A percentile compares a stretch with the other conserved stretches of the same genome.
phyloP scores from a whole-genome alignment of 2,329 filamentous ascomycete species.

The Hirsutella rhossiliensis region DNA sequence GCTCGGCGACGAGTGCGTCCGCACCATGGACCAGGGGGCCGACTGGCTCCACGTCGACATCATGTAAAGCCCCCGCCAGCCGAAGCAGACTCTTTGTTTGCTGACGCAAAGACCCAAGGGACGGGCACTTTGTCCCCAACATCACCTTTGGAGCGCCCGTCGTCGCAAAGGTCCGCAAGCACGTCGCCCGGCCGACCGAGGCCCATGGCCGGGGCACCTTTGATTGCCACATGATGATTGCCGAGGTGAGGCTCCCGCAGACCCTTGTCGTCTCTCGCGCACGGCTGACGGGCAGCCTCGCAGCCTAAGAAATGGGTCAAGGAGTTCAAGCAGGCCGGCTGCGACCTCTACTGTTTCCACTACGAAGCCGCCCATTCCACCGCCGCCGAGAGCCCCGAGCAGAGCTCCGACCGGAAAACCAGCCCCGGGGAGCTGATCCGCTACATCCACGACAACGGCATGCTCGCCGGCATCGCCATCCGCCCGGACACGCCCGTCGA shows the following conservation, averaged over 20 bases:
- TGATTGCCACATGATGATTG: constrained; percentile 99
- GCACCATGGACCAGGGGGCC: constrained; percentile 75
- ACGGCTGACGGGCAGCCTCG: not conserved
- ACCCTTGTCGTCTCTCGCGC: not conserved
- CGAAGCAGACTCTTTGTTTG: not conserved
- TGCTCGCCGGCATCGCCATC: constrained; percentile 89
- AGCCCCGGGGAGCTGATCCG: constrained; percentile 74
- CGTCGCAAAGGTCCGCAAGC: constrained; percentile 81
- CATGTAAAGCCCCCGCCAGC: constrained; percentile 33
- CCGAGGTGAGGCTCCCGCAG: constrained; percentile 56
- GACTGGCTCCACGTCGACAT: constrained; percentile 96
- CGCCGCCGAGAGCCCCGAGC: constrained; percentile 68
- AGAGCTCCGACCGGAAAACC: constrained; percentile 57
- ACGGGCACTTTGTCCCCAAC: constrained; percentile 97
- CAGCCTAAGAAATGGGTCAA: constrained; percentile 97
- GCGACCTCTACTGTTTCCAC: constrained; percentile 99
- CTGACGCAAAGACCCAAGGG: constrained; percentile 41
- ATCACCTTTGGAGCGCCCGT: constrained; percentile 94
- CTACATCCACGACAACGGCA: constrained; percentile 79
- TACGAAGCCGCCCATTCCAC: constrained; percentile 92
- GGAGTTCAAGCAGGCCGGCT: constrained; percentile 86
- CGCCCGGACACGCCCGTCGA: constrained; percentile 88
- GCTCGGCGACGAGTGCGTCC: constrained; percentile 74
- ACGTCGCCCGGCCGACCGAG: constrained; percentile 64
- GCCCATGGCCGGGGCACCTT: constrained; percentile 78